These are phyloP conservation scores for Salvia sclarea DNA, from an alignment of 305 asterid genomes.

Conservation along the genomic window DNA sequence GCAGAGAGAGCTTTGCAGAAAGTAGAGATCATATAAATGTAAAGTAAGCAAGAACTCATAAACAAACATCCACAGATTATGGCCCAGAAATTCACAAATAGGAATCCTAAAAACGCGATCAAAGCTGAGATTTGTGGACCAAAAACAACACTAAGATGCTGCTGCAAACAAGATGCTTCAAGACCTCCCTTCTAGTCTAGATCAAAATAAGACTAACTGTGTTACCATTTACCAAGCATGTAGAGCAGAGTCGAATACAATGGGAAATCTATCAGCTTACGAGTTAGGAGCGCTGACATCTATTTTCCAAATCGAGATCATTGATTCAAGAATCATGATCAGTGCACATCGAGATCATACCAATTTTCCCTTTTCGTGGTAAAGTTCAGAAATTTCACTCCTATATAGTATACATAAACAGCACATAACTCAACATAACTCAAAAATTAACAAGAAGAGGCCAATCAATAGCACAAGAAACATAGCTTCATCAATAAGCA, in stretches of 20 bases:
- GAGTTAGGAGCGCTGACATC: background rate
- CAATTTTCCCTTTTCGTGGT: background rate
- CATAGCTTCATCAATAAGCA: background rate
- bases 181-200: background rate
- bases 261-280: background rate
- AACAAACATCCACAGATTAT: background rate
- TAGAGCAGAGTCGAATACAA: background rate
- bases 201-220: background rate
- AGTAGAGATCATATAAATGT: background rate
- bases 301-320: background rate
- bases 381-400: background rate
- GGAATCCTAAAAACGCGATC: background rate
- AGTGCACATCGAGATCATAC: background rate
- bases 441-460: background rate
- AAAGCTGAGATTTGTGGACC: background rate
- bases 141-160: background rate
- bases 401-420: background rate
- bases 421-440: background rate
- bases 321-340: background rate
- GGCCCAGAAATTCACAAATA: background rate
- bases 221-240: background rate
- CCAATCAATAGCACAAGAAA: no score
- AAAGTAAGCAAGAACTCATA: background rate
- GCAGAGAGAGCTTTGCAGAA: background rate
- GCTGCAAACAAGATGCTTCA: conserved; percentile 20